Evolutionary conservation across 345 rosid species (phyloP).

Genomic region (Melaleuca quinquenervia): DNA sequence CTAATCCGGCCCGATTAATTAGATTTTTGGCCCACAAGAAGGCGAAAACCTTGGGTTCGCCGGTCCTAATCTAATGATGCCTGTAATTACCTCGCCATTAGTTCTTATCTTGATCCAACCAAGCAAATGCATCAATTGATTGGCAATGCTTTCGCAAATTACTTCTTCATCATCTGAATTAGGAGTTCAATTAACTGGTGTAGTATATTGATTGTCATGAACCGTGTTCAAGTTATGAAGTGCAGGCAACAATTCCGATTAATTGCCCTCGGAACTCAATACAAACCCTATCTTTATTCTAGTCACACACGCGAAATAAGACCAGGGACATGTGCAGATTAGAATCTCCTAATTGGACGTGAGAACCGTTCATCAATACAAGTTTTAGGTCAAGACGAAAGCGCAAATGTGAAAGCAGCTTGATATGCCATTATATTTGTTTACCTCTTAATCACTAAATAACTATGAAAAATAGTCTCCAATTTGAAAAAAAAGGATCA

Average conservation of each 20-base stretch:
- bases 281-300: background rate
- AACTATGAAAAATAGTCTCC: background rate
- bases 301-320: background rate
- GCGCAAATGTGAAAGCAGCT: fast-evolving
- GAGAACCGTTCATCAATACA: background rate
- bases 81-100: background rate
- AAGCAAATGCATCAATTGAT: background rate
- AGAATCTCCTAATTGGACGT: background rate
- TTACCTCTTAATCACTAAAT: background rate
- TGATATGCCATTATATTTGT: background rate
- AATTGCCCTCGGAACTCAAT: background rate
- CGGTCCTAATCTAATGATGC: background rate
- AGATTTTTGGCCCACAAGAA: background rate
- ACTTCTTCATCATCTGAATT: background rate
- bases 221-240: background rate
- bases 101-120: background rate
- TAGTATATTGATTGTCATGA: background rate
- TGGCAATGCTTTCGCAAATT: background rate
- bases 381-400: background rate
- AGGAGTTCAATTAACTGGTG: background rate
- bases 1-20: background rate
- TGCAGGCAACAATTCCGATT: fast-evolving
- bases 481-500: background rate
- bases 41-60: background rate
- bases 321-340: fast-evolving